phyloP scores from a whole-genome alignment of 2,329 filamentous ascomycete genomes.

The Didymella sp. region DNA sequence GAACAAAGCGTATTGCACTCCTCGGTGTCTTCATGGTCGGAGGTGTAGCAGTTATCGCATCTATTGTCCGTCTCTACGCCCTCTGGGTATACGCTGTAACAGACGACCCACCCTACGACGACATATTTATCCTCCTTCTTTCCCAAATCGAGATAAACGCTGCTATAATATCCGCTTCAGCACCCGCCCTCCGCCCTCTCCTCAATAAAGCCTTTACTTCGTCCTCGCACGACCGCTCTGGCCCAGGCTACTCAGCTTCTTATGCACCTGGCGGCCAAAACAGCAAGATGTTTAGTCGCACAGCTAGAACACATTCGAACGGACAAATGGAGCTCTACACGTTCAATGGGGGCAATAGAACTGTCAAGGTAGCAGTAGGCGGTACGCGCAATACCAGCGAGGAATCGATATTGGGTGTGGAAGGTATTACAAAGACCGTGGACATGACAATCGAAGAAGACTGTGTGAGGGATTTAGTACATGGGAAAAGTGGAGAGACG shows the following conservation, averaged over 20 bases:
- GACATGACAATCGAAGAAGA: conserved; percentile 13
- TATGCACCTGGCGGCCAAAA: neutral
- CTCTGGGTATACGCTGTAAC: conserved; percentile 1
- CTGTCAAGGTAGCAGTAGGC: conserved; percentile 3
- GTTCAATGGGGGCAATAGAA: conserved; percentile 1
- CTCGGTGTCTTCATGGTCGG: conserved; percentile 1
- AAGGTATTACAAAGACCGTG: conserved; percentile 23
- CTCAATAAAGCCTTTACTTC: neutral
- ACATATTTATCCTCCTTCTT: neutral
- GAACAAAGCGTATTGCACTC: conserved; percentile 1
- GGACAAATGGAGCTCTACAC: conserved; percentile 19
- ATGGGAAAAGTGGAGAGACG: neutral
- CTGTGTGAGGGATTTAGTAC: neutral
- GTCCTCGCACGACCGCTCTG: neutral
- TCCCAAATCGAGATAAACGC: neutral
- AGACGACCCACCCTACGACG: neutral
- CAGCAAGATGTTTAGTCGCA: conserved; percentile 20
- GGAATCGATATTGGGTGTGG: conserved; percentile 17
- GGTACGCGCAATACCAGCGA: conserved; percentile 19
- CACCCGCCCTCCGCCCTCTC: neutral
- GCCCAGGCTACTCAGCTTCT: neutral
- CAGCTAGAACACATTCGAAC: conserved; percentile 4
- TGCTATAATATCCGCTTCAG: neutral
- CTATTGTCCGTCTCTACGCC: neutral
- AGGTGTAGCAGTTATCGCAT: neutral